Percentiles rank a stretch among this genome's conserved stretches.
Evolutionary conservation across 2,329 filamentous ascomycete species (phyloP).

Genomic region (Ophiognomonia clavigignenti-juglandacearum): DNA sequence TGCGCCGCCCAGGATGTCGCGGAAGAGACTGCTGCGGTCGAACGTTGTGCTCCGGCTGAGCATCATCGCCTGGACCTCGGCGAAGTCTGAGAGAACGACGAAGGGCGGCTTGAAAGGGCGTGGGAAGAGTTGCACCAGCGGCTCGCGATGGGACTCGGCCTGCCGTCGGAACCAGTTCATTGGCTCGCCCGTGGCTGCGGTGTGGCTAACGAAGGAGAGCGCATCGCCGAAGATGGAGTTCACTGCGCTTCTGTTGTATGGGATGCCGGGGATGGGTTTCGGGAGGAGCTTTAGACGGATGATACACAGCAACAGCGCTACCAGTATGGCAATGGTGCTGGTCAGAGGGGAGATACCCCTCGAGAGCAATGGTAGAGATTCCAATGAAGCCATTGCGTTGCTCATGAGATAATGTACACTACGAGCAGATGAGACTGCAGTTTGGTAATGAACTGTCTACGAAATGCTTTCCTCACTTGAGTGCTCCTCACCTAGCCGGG

Average conservation of each 20-base stretch:
- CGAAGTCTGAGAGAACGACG: slow-evolving; percentile 18
- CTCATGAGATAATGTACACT: no score
- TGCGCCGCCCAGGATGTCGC: slow-evolving; percentile 2
- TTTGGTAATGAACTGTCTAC: no score
- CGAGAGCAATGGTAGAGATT: no score
- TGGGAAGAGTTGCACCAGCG: slow-evolving; percentile 41
- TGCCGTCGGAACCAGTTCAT: background rate
- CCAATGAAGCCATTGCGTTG: no score
- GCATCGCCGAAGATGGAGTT: background rate
- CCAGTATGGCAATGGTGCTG: background rate
- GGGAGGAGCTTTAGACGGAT: background rate
- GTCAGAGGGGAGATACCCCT: no score
- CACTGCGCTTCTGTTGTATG: slow-evolving; percentile 1
- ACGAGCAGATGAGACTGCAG: no score
- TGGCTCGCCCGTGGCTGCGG: background rate
- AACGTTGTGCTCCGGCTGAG: slow-evolving; percentile 16
- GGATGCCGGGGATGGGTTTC: slow-evolving; percentile 5
- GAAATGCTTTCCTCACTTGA: no score
- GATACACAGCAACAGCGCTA: slow-evolving; percentile 2
- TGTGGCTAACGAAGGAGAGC: background rate
- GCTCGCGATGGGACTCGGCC: background rate
- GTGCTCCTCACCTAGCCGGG: no score
- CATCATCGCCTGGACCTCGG: slow-evolving; percentile 18
- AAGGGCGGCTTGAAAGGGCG: slow-evolving; percentile 27
- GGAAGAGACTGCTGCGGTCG: slow-evolving; percentile 1